phyloP scores from a whole-genome alignment of 129 eudicot genomes.

The Erigeron canadensis region DNA sequence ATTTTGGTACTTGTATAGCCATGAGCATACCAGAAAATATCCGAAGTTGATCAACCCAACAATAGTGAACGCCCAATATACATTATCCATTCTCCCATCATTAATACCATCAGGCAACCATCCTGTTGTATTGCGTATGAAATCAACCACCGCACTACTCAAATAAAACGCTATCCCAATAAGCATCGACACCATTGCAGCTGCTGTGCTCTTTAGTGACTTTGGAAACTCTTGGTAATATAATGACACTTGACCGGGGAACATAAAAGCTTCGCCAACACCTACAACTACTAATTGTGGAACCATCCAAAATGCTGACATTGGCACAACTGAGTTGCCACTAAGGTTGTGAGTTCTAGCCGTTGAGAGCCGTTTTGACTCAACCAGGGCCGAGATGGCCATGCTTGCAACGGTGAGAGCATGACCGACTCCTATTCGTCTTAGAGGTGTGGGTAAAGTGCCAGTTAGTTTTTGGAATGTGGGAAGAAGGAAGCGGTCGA shows the following conservation, averaged over 20 bases:
- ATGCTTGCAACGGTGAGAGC: slow-evolving; percentile 46
- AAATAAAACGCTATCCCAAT: slow-evolving; percentile 52
- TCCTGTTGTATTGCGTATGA: slow-evolving; percentile 32
- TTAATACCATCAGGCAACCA: slow-evolving; percentile 62
- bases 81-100: slow-evolving; percentile 55
- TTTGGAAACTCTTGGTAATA: slow-evolving; percentile 61
- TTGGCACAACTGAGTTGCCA: slow-evolving; percentile 20
- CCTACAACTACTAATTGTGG: slow-evolving; percentile 51
- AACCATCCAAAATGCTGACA: slow-evolving; percentile 60
- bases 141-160: slow-evolving; percentile 43
- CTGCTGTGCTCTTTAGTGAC: slow-evolving; percentile 43
- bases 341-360: slow-evolving; percentile 21
- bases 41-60: slow-evolving; percentile 51
- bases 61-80: slow-evolving; percentile 45
- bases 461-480: slow-evolving; percentile 31
- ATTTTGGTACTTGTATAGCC: slow-evolving; percentile 45
- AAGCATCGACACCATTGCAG: slow-evolving; percentile 48
- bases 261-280: slow-evolving; percentile 58
- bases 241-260: slow-evolving; percentile 49
- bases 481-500: slow-evolving; percentile 44
- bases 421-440: slow-evolving; percentile 64
- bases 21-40: slow-evolving; percentile 48
- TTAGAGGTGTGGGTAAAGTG: slow-evolving; percentile 38
- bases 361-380: slow-evolving; percentile 43
- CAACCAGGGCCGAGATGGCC: slow-evolving; percentile 57